Base-by-base conservation (phyloP, 208 protist species). In the Endotrypanum monterogeii region DNA sequence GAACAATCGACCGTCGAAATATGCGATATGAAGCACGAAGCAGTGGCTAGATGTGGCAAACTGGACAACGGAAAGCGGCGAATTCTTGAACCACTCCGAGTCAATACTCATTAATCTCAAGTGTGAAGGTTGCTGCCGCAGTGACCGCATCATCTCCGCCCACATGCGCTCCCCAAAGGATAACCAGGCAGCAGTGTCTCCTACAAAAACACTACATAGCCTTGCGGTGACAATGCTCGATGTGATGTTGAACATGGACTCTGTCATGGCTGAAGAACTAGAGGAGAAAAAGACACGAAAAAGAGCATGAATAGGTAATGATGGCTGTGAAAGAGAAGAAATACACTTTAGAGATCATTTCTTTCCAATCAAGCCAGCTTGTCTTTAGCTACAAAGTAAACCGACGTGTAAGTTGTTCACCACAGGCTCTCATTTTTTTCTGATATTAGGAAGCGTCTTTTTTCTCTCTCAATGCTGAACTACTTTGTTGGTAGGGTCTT, bases 1-100 rank as follows among this genome's bases (percentile, higher is more conserved):
- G 35, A 92, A 73, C 4, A 8, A 28, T 11, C 85, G 82, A 5
- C 73, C 51, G 3, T 73, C 51, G n/a, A 89, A 71, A 77, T 84
- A 87, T 55, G 67, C 84, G 60, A 92, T 70, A 56, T 90, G 88
- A 66, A 92, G 51, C 30, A 92, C 85, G 41, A 92, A 87, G 80
- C 88, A 92, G 67, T 90, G 85, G 25, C 80, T 88, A 16, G 67
- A 57, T 28, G 88, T 86, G 5, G 83, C 83, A 20, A 90, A 46
- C 81, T 92, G 88, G 16, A 92, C 65, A 11, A 86, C 73, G 0
- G 88, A 73, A 12, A 90, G 55, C 4, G 88, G 85, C 5, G 79
- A 82, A 37, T 85, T 83, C 30, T 54, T 39, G 52, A 85, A 88
- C 87, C 87, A 92, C 75, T 92, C 87, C 50, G 80, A 66, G 72